Evolutionary conservation across 2,329 filamentous ascomycete species (phyloP).

Genomic region (Verticillium nonalfalfae): DNA sequence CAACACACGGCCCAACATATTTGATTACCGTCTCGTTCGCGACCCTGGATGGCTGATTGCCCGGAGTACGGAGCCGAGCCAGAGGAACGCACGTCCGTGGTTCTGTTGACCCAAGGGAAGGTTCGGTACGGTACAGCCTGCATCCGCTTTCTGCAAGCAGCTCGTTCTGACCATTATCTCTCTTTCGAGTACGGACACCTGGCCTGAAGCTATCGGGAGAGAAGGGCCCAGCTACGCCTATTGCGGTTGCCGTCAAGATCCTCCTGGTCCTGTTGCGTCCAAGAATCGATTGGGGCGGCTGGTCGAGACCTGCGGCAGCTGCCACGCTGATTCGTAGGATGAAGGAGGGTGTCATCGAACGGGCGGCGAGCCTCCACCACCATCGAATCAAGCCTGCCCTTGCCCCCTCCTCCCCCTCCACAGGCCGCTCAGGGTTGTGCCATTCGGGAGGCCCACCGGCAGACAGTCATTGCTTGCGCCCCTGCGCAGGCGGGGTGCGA

Average conservation of each 20-base stretch:
- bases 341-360: neutral
- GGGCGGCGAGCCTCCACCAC: neutral
- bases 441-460: neutral
- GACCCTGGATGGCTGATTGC: neutral
- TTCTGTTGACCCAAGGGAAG: neutral
- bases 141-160: neutral
- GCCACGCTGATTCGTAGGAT: neutral
- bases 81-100: neutral
- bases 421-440: neutral
- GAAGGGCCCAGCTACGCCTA: neutral
- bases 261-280: neutral
- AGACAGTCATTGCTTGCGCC: neutral
- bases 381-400: too few species aligned
- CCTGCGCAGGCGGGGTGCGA: neutral
- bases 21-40: neutral
- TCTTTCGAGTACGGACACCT: neutral
- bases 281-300: neutral
- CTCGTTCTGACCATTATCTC: neutral
- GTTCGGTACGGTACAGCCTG: neutral
- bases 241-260: neutral
- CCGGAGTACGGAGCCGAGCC: neutral
- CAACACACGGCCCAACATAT: neutral
- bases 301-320: neutral
- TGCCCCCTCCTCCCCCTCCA: neutral
- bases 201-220: neutral